Evolutionary conservation across 257 asterid genomes (phyloP), one percentile per base, ranked within the genome.

Genomic region (Penstemon eatonii): DNA sequence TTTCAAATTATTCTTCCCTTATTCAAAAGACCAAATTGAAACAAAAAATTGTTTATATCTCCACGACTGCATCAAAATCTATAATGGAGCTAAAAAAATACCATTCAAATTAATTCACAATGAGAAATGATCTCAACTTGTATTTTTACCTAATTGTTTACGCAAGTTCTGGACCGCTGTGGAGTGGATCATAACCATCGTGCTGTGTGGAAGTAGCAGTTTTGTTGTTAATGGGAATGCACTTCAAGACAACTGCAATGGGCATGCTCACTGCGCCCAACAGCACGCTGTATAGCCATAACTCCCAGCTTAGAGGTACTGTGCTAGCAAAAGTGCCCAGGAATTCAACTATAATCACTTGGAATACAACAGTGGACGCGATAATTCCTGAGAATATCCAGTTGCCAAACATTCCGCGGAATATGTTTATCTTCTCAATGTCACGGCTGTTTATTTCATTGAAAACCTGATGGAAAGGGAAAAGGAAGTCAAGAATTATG

Each of bases 371-470:
- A 3, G 99, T 94, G 45, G 86, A 66, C 3, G 54, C 44, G 5
- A 94, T 83, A 79, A 91, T 85, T 10, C 91, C 88, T 10, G 73
- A 13, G 82, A 94, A 91, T 72, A 89, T 69, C 84, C 98, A 79
- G 78, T 85, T 91, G 8, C 84, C 65, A 37, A 91, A 81, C 71
- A 94, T 68, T 65, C 96, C 97, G 0, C 75, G 75, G 74, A 94
- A 86, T 68, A 94, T 77, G 76, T 91, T 89, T 67, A 94, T 87
- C 93, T 89, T 91, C 71, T 94, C 95, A 69, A 91, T 86, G 73
- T 91, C 98, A 5, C 99, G 92, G 81, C 98, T 91, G 89, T 94
- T 94, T 74, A 91, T 83, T 79, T 94, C 98, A n/a, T 94, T 94
- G 85, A 94, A 94, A 18, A 91, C 96, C 99, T 94, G 83, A 74